Evolutionary conservation across 345 rosid genomes (phyloP), one percentile per base, ranked within the genome.

Genomic region (Syzygium jambos): DNA sequence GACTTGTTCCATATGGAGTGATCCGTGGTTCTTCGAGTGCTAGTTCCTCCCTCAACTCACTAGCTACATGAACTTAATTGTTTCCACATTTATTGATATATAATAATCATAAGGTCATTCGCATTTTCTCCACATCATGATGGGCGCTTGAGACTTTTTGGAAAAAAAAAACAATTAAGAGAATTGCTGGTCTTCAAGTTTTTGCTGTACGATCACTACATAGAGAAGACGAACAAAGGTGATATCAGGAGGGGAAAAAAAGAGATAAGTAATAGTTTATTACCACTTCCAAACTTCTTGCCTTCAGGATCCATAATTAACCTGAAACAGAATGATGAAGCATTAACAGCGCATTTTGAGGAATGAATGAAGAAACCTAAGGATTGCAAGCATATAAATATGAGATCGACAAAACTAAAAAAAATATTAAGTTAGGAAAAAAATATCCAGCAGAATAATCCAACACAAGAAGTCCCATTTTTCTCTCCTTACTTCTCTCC

Each of bases 211-310:
- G 19, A 21, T 16, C 43, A 68, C 78, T 29, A 68, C 43, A 30
- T 68, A 30, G 43, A 30, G 78, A 30, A 68, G 78, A n/a, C 30
- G 78, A 68, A 30, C 2, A 0, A 68, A 68, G 38, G 78, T 68
- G 43, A 43, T 16, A 68, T 43, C 78, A 56, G 61, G 34, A 17
- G 65, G 85, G 53, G n/a, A 82, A 38, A 13, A 68, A 15, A 13
- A 27, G 65, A 29, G 61, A 86, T 51, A 57, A 17, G 43, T 21
- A 78, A 78, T 46, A 86, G 59, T 56, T 51, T 80, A 88, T 83
- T 92, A 94, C 98, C 98, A 89, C 91, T 90, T 90, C 96, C 98
- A 88, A 93, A 95, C 78, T 92, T 94, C 91, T 93, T 94, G 91
- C 89, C 91, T 88, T 95, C 95, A 83, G 90, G 88, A 91, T 95